Evolutionary conservation across 495 filamentous ascomycete species (phyloP), one percentile per base, ranked within the genome.

Genomic region (Elasticomyces elasticus): DNA sequence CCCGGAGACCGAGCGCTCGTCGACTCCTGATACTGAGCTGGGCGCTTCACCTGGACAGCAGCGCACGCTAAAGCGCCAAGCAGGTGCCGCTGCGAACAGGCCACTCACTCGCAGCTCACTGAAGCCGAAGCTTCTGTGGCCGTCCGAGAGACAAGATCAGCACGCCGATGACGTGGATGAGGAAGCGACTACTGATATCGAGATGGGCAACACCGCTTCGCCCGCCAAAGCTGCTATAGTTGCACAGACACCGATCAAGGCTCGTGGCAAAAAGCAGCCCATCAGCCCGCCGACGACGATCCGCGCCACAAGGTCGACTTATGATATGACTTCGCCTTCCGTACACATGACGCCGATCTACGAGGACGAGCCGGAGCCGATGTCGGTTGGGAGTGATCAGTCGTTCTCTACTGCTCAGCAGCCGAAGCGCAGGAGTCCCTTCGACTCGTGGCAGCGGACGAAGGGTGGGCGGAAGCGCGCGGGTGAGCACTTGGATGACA

Each of bases 41-140:
- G 33, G 20, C 15, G 38, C 38, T 12, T 37, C 27, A 9, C 22
- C 47, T 1, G 31, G 25, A 1, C 22, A 24, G 19, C 56, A 60
- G 27, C 58, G 54, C 22, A 73, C 70, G 40, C 72, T 78, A 41
- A 60, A 74, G 30, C 75, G 62, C n/a, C 51, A 59, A 42, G 64
- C 59, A n/a, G 69, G 68, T 25, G 20, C 55, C 5, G 50, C 50
- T 0, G 56, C 61, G 0, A 45, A 58, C 24, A 75, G 79, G 22
- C 79, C 82, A 25, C 64, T 87, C 20, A 86, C 83, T 26, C 83
- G 87, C 45, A 81, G 83, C 0, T 77, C 82, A 1, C 77, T 94
- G 69, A 87, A 88, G 64, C 91, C 91, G 1, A 85, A 89, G 31
- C 76, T 89, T 13, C 80, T 98, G 10, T 98, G 95, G 72, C 82